Base-by-base conservation (phyloP, 768 basidiomycete species). In the Leccinum longicurvipes region DNA sequence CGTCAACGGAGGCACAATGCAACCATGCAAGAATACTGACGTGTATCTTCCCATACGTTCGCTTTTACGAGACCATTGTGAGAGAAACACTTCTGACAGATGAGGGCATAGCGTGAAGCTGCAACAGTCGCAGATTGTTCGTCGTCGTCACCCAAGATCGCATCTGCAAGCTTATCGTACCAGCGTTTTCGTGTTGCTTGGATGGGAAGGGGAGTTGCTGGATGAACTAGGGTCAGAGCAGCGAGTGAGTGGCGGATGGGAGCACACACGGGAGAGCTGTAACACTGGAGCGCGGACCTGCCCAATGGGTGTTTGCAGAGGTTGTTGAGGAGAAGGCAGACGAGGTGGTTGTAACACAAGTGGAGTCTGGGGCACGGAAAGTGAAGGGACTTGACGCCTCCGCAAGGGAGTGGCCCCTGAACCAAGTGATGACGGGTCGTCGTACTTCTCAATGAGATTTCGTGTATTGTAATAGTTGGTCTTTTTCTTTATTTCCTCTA, bases 401-500 rank as follows among this genome's bases (percentile, higher is more conserved):
- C 79, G 79, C 46, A 81, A 63, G 14, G 79, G 76, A 2, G 79
- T 76, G 11, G 63, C 46, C 27, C 36, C 54, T 51, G 63, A 51
- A 24, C 63, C 69, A 1, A 67, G 57, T 3, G 78, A 67, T 17
- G 74, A 56, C 6, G 74, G 64, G 34, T 89, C 90, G 60, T 96
- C 96, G 64, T 97, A 98, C 55, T 85, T 84, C 68, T 96, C 93
- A 17, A 99, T 77, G 45, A 99, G 78, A 63, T 88, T 91, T 51
- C 90, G 86, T 27, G 94, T 99, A 11, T 83, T 84, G 68, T 99
- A 92, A 72, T 91, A 99, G 63, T 98, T 96, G 2, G 95, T 98
- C 70, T 91, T 93, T 76, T 93, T 93, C 80, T 99, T 99, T 62
- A 98, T 91, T 62, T 97, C 95, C 60, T 96, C 93, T 34, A 99